These are phyloP conservation scores for Anthostomella pinea DNA, from an alignment of 2,329 filamentous ascomycete genomes.

Conservation along the genomic window DNA sequence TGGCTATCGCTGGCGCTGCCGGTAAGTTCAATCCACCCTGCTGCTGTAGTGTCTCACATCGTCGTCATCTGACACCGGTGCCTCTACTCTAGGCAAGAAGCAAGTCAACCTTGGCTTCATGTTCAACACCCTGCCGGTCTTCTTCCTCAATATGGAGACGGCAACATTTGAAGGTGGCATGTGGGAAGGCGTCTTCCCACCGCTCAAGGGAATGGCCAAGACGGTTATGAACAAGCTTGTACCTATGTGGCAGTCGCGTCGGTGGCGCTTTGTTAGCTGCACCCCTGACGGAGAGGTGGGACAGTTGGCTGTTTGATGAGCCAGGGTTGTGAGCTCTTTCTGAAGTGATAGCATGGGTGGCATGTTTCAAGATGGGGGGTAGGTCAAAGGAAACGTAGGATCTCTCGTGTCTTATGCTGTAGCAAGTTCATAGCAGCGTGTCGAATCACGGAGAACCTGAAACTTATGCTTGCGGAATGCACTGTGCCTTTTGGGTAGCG, in stretches of 20 bases:
- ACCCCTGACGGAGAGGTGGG: too few species aligned
- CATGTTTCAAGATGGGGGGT: too few species aligned
- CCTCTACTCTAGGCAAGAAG: conserved; percentile 9
- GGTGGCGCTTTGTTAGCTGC: conserved; percentile 22
- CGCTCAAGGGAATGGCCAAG: conserved; percentile 11
- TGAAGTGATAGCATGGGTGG: too few species aligned
- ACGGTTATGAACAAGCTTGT: conserved; percentile 14
- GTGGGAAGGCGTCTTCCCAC: conserved; percentile 23
- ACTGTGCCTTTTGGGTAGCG: too few species aligned
- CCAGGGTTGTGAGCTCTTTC: too few species aligned
- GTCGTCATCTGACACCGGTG: background rate
- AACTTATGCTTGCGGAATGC: too few species aligned
- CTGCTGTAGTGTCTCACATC: too few species aligned
- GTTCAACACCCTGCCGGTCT: conserved; percentile 21
- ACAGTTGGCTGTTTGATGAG: too few species aligned
- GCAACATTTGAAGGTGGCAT: conserved; percentile 21
- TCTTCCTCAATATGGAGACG: conserved; percentile 26
- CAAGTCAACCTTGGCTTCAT: conserved; percentile 17
- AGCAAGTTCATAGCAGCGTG: too few species aligned
- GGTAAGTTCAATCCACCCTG: conserved; percentile 14
- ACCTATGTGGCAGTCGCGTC: conserved; percentile 19
- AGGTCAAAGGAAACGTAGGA: too few species aligned
- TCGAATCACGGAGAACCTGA: too few species aligned
- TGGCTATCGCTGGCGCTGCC: conserved; percentile 18
- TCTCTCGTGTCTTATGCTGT: too few species aligned